Conservation (phyloP, 129 eudicot species). For the Dittrichia graveolens region DNA sequence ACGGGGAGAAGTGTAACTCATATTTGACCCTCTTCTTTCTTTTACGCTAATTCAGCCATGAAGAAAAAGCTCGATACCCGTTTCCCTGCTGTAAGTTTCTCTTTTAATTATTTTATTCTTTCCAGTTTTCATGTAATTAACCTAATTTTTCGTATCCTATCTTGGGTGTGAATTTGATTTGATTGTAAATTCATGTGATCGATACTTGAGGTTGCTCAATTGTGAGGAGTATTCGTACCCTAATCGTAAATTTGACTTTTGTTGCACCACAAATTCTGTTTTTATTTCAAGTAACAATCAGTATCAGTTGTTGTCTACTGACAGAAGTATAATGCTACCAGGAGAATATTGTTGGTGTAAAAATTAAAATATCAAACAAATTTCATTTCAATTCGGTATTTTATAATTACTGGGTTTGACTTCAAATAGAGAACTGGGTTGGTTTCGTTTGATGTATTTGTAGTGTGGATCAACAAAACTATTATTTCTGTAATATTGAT, state of each 20-base stretch:
- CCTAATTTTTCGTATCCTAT: constrained; percentile 7
- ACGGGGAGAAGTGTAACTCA: neutral
- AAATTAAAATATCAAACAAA: too few species aligned
- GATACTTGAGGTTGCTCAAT: constrained; percentile 11
- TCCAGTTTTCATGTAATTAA: neutral
- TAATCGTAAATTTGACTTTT: constrained; percentile 14
- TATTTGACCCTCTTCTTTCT: neutral
- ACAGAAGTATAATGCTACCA: neutral
- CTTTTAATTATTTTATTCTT: neutral
- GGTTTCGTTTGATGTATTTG: too few species aligned
- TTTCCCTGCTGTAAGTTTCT: constrained; percentile 61
- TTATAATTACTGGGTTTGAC: neutral
- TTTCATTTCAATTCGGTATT: neutral
- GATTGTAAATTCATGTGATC: neutral
- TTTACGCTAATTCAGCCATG: constrained; percentile 35
- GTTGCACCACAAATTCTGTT: neutral
- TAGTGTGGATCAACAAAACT: too few species aligned
- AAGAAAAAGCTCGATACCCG: constrained; percentile 77
- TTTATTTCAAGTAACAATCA: neutral
- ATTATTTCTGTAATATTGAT: too few species aligned
- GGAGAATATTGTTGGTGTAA: neutral
- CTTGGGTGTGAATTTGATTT: neutral
- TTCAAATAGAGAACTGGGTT: neutral
- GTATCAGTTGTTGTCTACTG: neutral
- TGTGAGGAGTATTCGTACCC: neutral